A percentile compares a stretch with the other conserved stretches of the same genome.
Evolutionary conservation across 2,329 filamentous ascomycete species (phyloP).

Genomic region (Diatrype stigma): DNA sequence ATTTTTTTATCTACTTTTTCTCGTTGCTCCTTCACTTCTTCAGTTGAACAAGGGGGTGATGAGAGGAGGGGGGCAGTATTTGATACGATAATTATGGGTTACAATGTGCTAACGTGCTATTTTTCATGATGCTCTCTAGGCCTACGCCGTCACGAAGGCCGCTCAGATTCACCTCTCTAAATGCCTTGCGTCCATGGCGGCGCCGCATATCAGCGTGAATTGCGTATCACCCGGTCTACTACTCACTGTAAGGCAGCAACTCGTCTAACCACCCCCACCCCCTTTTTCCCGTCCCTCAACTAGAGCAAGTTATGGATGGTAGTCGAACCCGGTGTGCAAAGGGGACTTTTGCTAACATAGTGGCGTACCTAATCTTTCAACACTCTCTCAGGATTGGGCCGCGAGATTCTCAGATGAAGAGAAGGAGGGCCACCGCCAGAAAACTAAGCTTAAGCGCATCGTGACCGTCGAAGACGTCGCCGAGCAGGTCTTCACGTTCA

Average conservation of each 20-base stretch:
- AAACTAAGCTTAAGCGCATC: background rate
- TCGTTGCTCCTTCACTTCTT: background rate
- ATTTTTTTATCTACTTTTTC: background rate
- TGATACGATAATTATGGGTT: too few species aligned
- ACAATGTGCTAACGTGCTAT: too few species aligned
- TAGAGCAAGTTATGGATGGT: too few species aligned
- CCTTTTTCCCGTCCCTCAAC: background rate
- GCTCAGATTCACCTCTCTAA: constrained; percentile 61
- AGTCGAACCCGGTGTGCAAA: background rate
- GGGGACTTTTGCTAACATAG: background rate
- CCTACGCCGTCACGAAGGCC: constrained; percentile 75
- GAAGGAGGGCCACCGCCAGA: background rate
- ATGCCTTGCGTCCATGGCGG: constrained; percentile 47
- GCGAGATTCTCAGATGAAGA: background rate
- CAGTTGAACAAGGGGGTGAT: background rate
- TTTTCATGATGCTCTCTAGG: constrained; percentile 32
- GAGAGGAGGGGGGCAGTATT: too few species aligned
- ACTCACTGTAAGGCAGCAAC: constrained; percentile 35
- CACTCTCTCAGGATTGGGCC: background rate
- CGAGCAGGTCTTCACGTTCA: background rate
- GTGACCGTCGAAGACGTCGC: background rate
- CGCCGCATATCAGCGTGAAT: constrained; percentile 56
- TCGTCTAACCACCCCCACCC: background rate
- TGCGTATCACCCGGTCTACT: constrained; percentile 52
- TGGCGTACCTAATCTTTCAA: background rate